Evolutionary conservation across 179 eudicot species (phyloP), one percentile per base, ranked within the genome.

Genomic region (Gypsophila paniculata): DNA sequence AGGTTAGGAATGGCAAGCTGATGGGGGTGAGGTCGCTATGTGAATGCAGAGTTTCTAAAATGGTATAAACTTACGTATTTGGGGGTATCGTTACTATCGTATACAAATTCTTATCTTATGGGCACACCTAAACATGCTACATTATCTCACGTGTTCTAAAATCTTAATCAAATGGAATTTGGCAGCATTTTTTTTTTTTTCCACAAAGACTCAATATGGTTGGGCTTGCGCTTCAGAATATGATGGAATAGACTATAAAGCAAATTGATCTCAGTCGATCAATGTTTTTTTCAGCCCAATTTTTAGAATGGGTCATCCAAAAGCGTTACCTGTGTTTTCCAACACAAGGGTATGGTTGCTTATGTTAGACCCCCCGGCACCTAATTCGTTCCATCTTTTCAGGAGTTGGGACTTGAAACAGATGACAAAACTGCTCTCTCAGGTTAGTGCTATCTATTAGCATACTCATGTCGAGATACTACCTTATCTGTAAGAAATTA

Each of bases 341-440:
- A 61, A 61, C 46, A 34, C 26, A 17, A 21, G 46, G 17, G 32
- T 17, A 34, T 15, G 42, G 21, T 61, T 11, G 42, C 19, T 8
- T 61, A 61, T 22, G 34, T 34, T 7, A 4, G 66, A 61, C 5
- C 46, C 22, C 22, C 19, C 5, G 60, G 5, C 46, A 39, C 62
- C 46, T 80, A 44, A 53, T 57, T 67, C 36, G 39, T 63, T 69
- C 17, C 48, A 18, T 61, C 29, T 61, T 18, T 42, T 3, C 79
- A 95, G 99, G 99, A 95, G 84, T 74, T 95, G 82, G 99, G 99
- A 38, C 74, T 95, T 52, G 97, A 95, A 80, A 82, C 97, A 15
- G 99, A 95, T 81, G 97, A 95, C 83, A 95, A 95, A 82, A 90
- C 99, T 71, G 96, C 99, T 49, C 95, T 95, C 74, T 85, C 95